Evolutionary conservation across 1,284 basidiomycete species (phyloP).

Genomic region (Coniferiporia sulphurascens): DNA sequence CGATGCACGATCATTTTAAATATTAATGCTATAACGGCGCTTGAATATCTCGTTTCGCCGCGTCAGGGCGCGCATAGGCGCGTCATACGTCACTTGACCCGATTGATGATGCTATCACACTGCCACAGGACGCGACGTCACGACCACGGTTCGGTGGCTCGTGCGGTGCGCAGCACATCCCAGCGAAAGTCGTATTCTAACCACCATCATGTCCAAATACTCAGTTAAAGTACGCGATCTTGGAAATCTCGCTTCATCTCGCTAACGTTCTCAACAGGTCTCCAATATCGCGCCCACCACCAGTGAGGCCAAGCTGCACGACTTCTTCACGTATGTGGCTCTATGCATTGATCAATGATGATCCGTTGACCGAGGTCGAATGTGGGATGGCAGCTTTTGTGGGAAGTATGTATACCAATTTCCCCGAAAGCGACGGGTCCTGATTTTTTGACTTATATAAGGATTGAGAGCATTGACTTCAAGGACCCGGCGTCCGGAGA

Average conservation of each 20-base stretch:
- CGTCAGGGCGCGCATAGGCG: too few species aligned
- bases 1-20: too few species aligned
- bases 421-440: background rate
- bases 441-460: conserved; percentile 23
- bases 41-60: too few species aligned
- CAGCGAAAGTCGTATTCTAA: background rate
- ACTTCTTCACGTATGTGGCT: conserved; percentile 72
- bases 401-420: conserved; percentile 48
- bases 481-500: conserved; percentile 28
- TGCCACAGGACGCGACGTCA: background rate
- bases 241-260: too few species aligned
- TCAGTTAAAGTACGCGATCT: background rate
- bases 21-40: too few species aligned
- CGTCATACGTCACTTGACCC: background rate
- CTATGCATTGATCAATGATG: conserved; percentile 13
- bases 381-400: conserved; percentile 53
- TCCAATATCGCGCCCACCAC: conserved; percentile 58
- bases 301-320: conserved; percentile 53
- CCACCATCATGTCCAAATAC: conserved; percentile 13
- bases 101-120: background rate
- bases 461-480: conserved; percentile 60
- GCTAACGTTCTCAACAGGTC: conserved; percentile 42
- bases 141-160: conserved; percentile 24
- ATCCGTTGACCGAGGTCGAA: background rate
- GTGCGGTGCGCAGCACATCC: conserved; percentile 23